These are phyloP conservation scores for Magnaporthiopsis rhizophila DNA, from an alignment of 2,329 filamentous ascomycete genomes.

Conservation along the genomic window DNA sequence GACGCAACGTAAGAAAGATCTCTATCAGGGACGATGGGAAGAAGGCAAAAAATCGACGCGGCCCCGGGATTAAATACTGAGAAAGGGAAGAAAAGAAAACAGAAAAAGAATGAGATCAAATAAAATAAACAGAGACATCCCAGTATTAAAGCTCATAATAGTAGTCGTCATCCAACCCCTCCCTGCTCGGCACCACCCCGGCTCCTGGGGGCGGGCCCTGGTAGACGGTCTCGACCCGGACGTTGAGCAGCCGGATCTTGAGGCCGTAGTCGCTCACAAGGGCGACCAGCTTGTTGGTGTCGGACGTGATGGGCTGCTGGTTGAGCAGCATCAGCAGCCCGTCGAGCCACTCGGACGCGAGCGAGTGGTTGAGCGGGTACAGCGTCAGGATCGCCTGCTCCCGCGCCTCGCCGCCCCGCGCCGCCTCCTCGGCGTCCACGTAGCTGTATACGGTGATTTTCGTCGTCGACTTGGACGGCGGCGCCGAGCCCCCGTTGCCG, in stretches of 20 bases:
- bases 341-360: conserved; percentile 95
- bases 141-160: conserved; percentile 66
- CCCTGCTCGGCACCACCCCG: conserved; percentile 70
- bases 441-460: conserved; percentile 90
- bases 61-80: background rate
- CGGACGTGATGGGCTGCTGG: conserved; percentile 92
- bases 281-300: conserved; percentile 83
- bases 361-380: conserved; percentile 68
- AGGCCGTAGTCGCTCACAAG: conserved; percentile 85
- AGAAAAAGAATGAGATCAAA: background rate
- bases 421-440: conserved; percentile 31
- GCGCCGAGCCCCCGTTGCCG: conserved; percentile 10
- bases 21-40: conserved; percentile 9
- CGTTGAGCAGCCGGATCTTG: conserved; percentile 86
- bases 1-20: background rate
- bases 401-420: conserved; percentile 27
- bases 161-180: conserved; percentile 86
- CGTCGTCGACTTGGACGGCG: conserved; percentile 47
- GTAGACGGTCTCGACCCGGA: conserved; percentile 72
- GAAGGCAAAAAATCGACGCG: conserved; percentile 14
- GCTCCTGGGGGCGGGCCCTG: conserved; percentile 59
- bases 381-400: conserved; percentile 77
- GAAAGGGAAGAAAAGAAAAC: conserved; percentile 3
- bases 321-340: conserved; percentile 90
- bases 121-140: conserved; percentile 4